phyloP scores from a whole-genome alignment of 768 basidiomycete species.

The Suillus subluteus region DNA sequence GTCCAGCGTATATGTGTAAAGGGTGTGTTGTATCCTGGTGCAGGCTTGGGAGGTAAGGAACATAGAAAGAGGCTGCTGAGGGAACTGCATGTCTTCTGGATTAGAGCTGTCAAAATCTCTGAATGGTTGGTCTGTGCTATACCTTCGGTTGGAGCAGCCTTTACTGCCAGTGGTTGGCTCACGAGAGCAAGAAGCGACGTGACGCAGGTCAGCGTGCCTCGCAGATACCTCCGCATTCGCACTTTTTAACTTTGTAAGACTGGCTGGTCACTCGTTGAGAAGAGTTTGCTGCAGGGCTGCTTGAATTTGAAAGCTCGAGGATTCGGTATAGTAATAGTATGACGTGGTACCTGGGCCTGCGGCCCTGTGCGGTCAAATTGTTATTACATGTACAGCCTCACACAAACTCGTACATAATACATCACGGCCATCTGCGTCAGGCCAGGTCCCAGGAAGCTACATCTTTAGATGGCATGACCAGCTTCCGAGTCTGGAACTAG shows the following conservation, averaged over 20 bases:
- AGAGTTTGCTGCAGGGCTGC: neutral
- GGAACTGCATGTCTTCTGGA: slow-evolving; percentile 50
- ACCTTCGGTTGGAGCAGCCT: slow-evolving; percentile 10
- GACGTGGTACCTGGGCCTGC: neutral
- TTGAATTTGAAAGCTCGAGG: neutral
- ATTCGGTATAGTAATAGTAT: neutral
- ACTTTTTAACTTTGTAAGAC: neutral
- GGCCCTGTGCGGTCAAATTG: neutral
- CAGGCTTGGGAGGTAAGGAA: slow-evolving; percentile 74
- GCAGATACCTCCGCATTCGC: neutral
- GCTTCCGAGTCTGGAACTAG: neutral
- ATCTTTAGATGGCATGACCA: neutral
- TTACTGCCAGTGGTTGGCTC: neutral
- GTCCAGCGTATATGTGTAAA: slow-evolving; percentile 83
- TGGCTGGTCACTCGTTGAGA: neutral
- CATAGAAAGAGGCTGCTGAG: slow-evolving; percentile 84
- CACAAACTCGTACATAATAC: neutral
- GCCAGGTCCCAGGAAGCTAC: neutral
- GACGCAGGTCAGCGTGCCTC: neutral
- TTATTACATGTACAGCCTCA: neutral
- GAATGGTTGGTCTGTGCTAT: neutral
- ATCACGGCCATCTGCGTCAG: neutral
- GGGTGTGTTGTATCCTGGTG: slow-evolving; percentile 72
- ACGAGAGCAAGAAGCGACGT: slow-evolving; percentile 7
- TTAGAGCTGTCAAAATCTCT: slow-evolving; percentile 7